phyloP scores from a whole-genome alignment of 371 early-diverging fungal genomes.

The Polyrhizophydium stewartii region DNA sequence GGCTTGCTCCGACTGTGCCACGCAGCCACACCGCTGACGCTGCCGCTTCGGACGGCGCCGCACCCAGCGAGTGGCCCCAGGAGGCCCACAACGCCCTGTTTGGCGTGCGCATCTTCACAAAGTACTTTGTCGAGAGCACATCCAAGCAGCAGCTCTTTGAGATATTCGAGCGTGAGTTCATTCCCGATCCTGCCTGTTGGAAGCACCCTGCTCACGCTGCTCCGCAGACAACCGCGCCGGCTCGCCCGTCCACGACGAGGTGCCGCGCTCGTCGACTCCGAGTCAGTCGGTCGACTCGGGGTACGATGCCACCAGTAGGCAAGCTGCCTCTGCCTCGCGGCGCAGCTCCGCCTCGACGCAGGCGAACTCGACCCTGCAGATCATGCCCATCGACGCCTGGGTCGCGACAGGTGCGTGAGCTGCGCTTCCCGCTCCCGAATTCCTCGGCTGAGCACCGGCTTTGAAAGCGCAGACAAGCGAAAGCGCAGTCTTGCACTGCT shows the following conservation, averaged over 20 bases:
- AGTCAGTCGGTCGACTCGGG: too few relatives aligned
- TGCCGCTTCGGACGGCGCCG: background rate
- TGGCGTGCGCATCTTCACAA: constrained; percentile 57
- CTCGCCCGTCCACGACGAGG: background rate
- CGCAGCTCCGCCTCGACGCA: too few relatives aligned
- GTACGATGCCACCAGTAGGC: too few relatives aligned
- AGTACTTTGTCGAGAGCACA: constrained; percentile 64
- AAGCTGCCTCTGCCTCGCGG: too few relatives aligned
- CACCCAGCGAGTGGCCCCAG: constrained; percentile 48
- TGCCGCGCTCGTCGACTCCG: too few relatives aligned
- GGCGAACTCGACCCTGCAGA: background rate
- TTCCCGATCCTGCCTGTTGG: background rate
- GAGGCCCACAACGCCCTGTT: constrained; percentile 68
- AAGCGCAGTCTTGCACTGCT: constrained; percentile 56
- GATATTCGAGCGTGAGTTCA: constrained; percentile 55
- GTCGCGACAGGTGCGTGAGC: background rate
- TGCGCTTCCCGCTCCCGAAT: too few relatives aligned
- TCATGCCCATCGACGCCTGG: constrained; percentile 6
- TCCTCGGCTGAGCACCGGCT: too few relatives aligned
- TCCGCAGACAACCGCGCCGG: background rate
- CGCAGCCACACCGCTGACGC: background rate
- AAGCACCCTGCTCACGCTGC: background rate
- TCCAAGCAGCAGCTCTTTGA: constrained; percentile 51
- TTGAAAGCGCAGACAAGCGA: constrained; percentile 21
- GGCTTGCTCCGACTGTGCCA: constrained; percentile 9